phyloP scores from a whole-genome alignment of 208 protist species.

The Phytomonas francai region DNA sequence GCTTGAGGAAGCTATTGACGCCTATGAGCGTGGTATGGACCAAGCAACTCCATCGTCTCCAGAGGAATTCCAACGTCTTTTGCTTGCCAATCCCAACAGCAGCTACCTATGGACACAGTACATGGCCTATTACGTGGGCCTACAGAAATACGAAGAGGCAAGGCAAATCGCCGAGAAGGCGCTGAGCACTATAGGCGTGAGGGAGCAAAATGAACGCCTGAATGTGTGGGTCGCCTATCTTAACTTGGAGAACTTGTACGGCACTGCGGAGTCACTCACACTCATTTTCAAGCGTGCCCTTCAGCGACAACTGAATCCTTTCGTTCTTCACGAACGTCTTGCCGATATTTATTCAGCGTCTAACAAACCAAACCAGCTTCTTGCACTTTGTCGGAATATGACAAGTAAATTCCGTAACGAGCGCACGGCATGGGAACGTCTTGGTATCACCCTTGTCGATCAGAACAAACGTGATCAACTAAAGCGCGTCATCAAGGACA shows the following conservation, averaged over 20 bases:
- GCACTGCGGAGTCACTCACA: slow-evolving; percentile 83
- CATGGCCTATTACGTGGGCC: slow-evolving; percentile 83
- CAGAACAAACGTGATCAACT: slow-evolving; percentile 80
- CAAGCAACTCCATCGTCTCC: slow-evolving; percentile 59
- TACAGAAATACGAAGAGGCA: slow-evolving; percentile 86
- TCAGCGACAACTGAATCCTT: slow-evolving; percentile 47
- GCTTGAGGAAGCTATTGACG: slow-evolving; percentile 80
- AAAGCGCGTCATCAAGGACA: slow-evolving; percentile 82
- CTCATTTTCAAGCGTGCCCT: slow-evolving; percentile 79
- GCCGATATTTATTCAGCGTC: slow-evolving; percentile 82
- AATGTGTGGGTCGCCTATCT: slow-evolving; percentile 93
- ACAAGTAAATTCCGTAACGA: slow-evolving; percentile 70
- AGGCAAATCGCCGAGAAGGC: slow-evolving; percentile 88
- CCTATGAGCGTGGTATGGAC: slow-evolving; percentile 75
- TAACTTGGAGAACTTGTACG: slow-evolving; percentile 91
- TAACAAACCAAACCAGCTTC: slow-evolving; percentile 64
- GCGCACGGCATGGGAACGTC: slow-evolving; percentile 69
- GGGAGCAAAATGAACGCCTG: slow-evolving; percentile 74
- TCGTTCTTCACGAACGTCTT: slow-evolving; percentile 67
- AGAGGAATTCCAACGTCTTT: slow-evolving; percentile 86
- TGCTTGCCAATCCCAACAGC: slow-evolving; percentile 86
- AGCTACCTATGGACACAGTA: slow-evolving; percentile 92
- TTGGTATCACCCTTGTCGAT: slow-evolving; percentile 64
- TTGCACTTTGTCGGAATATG: slow-evolving; percentile 82
- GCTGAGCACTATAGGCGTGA: slow-evolving; percentile 78